These are phyloP conservation scores for Magnusiomyces magnusii DNA, from an alignment of 1,139 yeast species.

Conservation along the genomic window DNA sequence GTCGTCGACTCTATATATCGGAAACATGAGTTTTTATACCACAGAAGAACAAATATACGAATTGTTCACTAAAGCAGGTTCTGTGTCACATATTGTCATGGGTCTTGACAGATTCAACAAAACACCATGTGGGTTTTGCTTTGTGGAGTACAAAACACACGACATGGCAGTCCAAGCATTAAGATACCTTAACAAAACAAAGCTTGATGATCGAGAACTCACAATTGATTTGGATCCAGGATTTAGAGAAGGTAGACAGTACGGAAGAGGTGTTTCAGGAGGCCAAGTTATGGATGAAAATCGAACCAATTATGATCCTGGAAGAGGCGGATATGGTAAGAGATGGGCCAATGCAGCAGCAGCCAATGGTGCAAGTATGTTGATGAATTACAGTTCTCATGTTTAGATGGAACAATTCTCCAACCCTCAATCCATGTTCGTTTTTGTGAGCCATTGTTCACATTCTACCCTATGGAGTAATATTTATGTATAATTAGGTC, in stretches of 20 bases:
- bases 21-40: constrained; percentile 77
- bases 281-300: constrained; percentile 69
- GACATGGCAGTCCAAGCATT: constrained; percentile 73
- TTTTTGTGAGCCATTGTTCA: not conserved
- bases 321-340: constrained; percentile 47
- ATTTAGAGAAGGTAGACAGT: constrained; percentile 87
- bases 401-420: no score
- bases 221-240: constrained; percentile 94
- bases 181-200: constrained; percentile 71
- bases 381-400: not conserved
- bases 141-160: constrained; percentile 63
- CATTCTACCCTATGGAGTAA: not conserved
- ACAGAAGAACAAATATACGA: constrained; percentile 92
- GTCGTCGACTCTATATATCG: constrained; percentile 77
- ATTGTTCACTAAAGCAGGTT: constrained; percentile 59
- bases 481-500: not conserved
- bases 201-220: constrained; percentile 69
- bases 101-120: constrained; percentile 82
- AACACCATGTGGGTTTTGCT: constrained; percentile 96
- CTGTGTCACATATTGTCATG: constrained; percentile 74
- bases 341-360: constrained; percentile 1
- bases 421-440: not conserved
- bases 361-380: constrained; percentile 1
- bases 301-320: constrained; percentile 49
- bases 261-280: constrained; percentile 85